Evolutionary conservation across 169 alveolate genomes (phyloP).

Genomic region (Amoebophrya sp.): DNA sequence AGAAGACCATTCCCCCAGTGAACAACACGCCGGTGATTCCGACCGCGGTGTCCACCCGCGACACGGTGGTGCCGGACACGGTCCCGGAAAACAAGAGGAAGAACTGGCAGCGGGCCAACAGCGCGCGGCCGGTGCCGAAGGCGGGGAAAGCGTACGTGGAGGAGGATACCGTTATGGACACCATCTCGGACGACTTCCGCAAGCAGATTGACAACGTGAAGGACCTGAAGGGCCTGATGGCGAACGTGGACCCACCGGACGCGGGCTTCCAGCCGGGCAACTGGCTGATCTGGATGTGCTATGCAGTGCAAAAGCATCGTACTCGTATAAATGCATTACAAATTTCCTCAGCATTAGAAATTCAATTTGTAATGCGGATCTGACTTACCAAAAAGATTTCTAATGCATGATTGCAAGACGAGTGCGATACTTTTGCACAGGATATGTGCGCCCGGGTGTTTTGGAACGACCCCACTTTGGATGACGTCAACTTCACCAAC

Average conservation of each 20-base stretch:
- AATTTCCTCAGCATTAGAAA: too few relatives aligned
- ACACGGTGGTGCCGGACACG: neutral
- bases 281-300: conserved; percentile 26
- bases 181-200: neutral
- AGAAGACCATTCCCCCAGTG: too few relatives aligned
- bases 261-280: neutral
- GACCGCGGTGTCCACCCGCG: too few relatives aligned
- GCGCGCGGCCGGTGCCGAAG: neutral
- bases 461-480: neutral
- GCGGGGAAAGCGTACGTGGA: neutral
- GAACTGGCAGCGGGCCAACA: neutral
- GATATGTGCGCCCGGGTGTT: conserved; percentile 2
- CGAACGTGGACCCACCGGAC: neutral
- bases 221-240: neutral
- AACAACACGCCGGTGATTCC: too few relatives aligned
- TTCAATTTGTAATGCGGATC: too few relatives aligned
- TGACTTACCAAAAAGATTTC: too few relatives aligned
- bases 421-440: too few relatives aligned
- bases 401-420: too few relatives aligned
- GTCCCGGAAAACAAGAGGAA: neutral
- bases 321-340: too few relatives aligned
- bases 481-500: neutral
- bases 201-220: neutral
- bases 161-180: neutral
- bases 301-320: too few relatives aligned